Evolutionary conservation across 306 rosid species (phyloP).

Genomic region (Ceratonia siliqua): DNA sequence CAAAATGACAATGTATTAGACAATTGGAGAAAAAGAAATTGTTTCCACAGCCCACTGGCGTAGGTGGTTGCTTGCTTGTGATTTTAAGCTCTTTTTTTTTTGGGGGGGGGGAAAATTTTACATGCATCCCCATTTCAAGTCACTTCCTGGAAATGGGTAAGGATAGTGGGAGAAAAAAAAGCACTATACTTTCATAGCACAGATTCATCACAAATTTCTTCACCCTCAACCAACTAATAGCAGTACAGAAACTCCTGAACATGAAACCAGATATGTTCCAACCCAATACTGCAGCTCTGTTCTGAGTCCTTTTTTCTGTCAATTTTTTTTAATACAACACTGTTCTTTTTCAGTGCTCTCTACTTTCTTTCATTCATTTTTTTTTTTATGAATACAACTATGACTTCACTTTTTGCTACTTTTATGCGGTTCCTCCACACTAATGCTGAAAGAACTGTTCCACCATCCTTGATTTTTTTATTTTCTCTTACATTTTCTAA

Average conservation of each 20-base stretch:
- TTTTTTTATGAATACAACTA: neutral
- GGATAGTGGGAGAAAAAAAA: neutral
- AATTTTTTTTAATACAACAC: too few species aligned
- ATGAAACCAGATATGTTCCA: neutral
- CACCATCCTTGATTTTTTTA: neutral
- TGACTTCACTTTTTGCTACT: neutral
- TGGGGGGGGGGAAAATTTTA: neutral
- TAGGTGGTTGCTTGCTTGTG: neutral
- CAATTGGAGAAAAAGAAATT: neutral
- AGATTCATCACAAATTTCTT: neutral
- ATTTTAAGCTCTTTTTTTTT: neutral
- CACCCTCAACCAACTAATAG: neutral
- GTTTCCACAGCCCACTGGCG: neutral
- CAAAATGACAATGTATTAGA: neutral
- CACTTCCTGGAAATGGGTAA: neutral
- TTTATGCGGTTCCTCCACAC: too few species aligned
- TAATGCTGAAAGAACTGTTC: neutral
- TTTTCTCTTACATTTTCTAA: neutral
- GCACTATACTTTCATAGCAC: neutral
- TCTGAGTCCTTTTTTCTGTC: neutral
- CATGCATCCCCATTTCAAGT: neutral
- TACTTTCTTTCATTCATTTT: neutral
- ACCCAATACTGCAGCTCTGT: neutral
- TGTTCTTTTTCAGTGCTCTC: too few species aligned
- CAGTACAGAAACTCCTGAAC: slow-evolving; percentile 1